Conservation (phyloP, 371 early-diverging fungal genomes). For the Mucor circinelloides region DNA sequence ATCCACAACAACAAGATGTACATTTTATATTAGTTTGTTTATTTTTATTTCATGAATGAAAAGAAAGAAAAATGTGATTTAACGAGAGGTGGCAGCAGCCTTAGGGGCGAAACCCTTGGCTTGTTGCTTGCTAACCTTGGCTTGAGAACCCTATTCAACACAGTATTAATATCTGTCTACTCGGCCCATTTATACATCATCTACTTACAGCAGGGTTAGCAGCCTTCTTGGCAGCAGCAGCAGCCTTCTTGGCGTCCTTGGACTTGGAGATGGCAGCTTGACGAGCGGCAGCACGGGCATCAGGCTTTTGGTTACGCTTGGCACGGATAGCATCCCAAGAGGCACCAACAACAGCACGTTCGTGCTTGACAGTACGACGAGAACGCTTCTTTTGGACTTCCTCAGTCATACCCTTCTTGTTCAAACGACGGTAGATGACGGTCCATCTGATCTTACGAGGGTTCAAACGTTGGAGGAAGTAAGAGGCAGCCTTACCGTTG, state of each 20-base stretch:
- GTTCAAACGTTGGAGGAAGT: conserved; percentile 95
- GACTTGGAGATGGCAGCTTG: conserved; percentile 82
- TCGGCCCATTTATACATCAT: background rate
- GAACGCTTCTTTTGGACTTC: conserved; percentile 96
- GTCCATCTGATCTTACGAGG: conserved; percentile 97
- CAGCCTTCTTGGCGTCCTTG: conserved; percentile 88
- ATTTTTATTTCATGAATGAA: background rate
- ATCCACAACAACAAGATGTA: too few relatives aligned
- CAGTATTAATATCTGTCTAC: background rate
- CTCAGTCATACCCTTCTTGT: conserved; percentile 98
- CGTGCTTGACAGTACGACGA: conserved; percentile 92
- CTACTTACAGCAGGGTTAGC: conserved; percentile 26
- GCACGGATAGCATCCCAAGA: conserved; percentile 94
- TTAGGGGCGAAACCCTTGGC: conserved; percentile 85
- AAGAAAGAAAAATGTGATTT: conserved; percentile 38
- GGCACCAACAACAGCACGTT: conserved; percentile 95
- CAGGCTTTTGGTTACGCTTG: conserved; percentile 95
- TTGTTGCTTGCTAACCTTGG: conserved; percentile 88
- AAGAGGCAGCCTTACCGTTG: conserved; percentile 94
- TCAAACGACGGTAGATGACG: conserved; percentile 93
- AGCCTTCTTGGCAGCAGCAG: conserved; percentile 80
- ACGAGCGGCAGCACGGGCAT: conserved; percentile 92
- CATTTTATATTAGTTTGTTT: background rate
- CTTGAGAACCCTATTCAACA: conserved; percentile 25
- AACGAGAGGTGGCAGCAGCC: conserved; percentile 89